These are phyloP conservation scores for Fagopyrum esculentum DNA, from an alignment of 148 eudicot genomes.

Conservation along the genomic window DNA sequence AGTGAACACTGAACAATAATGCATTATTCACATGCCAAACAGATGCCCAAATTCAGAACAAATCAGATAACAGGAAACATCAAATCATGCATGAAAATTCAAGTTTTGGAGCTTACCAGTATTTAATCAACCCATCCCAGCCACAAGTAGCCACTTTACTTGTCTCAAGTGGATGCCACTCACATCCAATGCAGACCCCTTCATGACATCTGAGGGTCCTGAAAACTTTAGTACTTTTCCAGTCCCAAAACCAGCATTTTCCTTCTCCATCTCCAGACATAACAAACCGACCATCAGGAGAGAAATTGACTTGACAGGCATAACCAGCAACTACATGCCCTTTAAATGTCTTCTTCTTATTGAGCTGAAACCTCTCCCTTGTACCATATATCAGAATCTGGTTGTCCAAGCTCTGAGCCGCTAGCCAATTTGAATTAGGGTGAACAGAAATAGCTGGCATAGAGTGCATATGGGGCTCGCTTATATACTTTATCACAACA, in stretches of 20 bases:
- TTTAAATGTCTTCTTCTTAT: conserved; percentile 94
- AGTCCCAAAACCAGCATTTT: conserved; percentile 97
- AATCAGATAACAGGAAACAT: background rate
- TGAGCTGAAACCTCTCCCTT: conserved; percentile 85
- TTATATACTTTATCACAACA: conserved; percentile 92
- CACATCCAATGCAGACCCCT: conserved; percentile 81
- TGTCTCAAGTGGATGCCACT: conserved; percentile 95
- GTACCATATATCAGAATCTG: conserved; percentile 92
- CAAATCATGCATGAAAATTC: background rate
- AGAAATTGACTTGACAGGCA: conserved; percentile 96
- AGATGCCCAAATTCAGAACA: background rate
- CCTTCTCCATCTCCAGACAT: conserved; percentile 99
- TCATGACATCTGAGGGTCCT: conserved; percentile 85
- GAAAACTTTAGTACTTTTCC: conserved; percentile 92
- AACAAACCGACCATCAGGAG: conserved; percentile 97
- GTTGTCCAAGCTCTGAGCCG: conserved; percentile 95
- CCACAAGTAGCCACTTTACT: conserved; percentile 99
- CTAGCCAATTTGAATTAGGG: conserved; percentile 85
- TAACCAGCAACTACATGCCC: conserved; percentile 93
- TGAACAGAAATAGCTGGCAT: conserved; percentile 89
- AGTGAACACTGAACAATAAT: background rate
- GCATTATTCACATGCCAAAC: background rate
- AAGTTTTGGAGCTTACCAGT: conserved; percentile 48
- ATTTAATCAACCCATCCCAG: conserved; percentile 96
- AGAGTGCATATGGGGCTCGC: conserved; percentile 99